phyloP scores from a whole-genome alignment of 257 asterid species.

The Nemophila menziesii region DNA sequence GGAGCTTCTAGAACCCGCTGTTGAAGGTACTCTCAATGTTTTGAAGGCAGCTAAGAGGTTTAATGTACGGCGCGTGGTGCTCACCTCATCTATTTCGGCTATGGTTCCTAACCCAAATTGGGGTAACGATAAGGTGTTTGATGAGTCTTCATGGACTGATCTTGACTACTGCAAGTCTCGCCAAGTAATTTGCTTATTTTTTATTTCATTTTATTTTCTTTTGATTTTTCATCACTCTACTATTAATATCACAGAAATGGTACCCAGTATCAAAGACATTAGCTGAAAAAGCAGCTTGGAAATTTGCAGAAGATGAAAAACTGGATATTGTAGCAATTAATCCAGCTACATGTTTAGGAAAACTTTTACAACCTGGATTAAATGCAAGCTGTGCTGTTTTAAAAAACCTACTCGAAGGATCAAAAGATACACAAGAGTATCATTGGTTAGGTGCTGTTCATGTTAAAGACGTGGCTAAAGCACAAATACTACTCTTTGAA shows the following conservation, averaged over 20 bases:
- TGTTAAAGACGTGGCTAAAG: slow-evolving; percentile 76
- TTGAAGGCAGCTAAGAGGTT: slow-evolving; percentile 70
- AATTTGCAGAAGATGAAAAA: slow-evolving; percentile 44
- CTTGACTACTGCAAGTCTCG: slow-evolving; percentile 64
- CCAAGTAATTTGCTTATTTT: slow-evolving; percentile 32
- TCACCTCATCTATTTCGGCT: slow-evolving; percentile 82
- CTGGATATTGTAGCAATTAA: slow-evolving; percentile 70
- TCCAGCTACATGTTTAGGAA: slow-evolving; percentile 75
- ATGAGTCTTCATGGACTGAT: slow-evolving; percentile 83
- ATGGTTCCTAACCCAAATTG: slow-evolving; percentile 78
- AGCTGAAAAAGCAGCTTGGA: slow-evolving; percentile 84
- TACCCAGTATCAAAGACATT: slow-evolving; percentile 81
- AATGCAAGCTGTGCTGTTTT: slow-evolving; percentile 84
- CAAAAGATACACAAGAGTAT: slow-evolving; percentile 66
- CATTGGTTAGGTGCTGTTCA: slow-evolving; percentile 93
- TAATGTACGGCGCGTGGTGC: slow-evolving; percentile 69
- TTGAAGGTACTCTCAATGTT: slow-evolving; percentile 62
- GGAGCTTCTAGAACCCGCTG: slow-evolving; percentile 82
- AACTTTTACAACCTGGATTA: slow-evolving; percentile 55
- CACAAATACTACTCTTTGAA: slow-evolving; percentile 56
- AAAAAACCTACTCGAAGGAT: slow-evolving; percentile 67
- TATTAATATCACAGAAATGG: slow-evolving; percentile 51
- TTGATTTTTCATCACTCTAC: no score
- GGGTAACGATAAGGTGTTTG: slow-evolving; percentile 43
- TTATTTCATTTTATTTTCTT: not conserved